Evolutionary conservation across 2,329 filamentous ascomycete species (phyloP).

Genomic region (Ceratocystis harringtonii): DNA sequence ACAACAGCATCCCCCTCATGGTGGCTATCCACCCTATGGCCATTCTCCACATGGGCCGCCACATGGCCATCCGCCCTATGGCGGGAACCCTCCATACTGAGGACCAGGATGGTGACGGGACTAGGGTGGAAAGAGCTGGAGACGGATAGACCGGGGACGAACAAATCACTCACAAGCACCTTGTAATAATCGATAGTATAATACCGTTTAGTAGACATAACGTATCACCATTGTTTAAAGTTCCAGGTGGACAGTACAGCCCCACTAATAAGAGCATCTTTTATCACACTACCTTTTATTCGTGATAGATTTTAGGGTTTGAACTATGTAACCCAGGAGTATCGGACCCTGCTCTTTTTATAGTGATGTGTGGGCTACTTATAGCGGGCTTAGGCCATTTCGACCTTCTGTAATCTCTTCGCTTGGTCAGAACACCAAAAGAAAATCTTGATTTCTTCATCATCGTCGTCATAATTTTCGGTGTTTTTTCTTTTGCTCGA

Average conservation of each 20-base stretch:
- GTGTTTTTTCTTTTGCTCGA: not conserved
- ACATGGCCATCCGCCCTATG: not conserved
- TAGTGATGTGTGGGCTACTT: not conserved
- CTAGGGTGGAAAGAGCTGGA: not conserved
- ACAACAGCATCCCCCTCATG: not conserved
- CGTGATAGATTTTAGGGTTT: not conserved
- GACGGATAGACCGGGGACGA: not conserved
- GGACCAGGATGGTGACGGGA: conserved; percentile 1
- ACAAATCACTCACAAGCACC: not conserved
- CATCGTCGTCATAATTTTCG: not conserved
- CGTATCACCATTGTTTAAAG: not conserved
- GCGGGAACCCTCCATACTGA: not conserved
- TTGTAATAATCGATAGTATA: not conserved
- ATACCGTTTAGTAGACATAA: not conserved
- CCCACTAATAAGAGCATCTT: not conserved
- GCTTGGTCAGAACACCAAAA: not conserved
- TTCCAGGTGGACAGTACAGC: not conserved
- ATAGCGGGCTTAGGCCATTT: not conserved
- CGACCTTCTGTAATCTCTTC: not conserved
- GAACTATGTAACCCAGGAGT: not conserved
- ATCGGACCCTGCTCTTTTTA: not conserved
- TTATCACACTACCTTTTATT: not conserved
- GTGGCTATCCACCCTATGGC: not conserved
- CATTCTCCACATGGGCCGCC: not conserved
- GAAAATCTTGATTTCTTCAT: not conserved